phyloP scores from a whole-genome alignment of 768 basidiomycete species.

The Rubroboletus pulcherrimus region DNA sequence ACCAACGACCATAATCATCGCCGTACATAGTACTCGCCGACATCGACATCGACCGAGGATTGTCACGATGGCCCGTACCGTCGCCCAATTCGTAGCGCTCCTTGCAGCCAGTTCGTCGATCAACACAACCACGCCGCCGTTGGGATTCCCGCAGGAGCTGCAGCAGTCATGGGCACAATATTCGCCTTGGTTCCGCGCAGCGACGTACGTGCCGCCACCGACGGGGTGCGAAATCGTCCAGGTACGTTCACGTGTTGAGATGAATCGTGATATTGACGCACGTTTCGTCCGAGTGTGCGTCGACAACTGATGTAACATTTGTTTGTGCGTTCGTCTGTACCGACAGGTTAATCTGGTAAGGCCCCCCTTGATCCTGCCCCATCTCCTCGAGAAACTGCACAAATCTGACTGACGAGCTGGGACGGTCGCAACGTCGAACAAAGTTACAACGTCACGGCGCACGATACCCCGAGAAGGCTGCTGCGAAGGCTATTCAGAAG shows the following conservation, averaged over 20 bases:
- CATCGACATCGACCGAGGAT: background rate
- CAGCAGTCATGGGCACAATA: constrained; percentile 51
- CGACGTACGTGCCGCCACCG: constrained; percentile 42
- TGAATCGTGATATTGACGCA: background rate
- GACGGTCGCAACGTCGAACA: background rate
- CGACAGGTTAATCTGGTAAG: constrained; percentile 18
- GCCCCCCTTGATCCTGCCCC: background rate
- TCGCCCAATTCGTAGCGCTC: background rate
- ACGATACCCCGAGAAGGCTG: constrained; percentile 58
- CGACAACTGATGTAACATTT: background rate
- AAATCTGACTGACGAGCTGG: background rate
- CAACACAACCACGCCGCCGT: constrained; percentile 2
- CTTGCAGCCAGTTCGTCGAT: background rate
- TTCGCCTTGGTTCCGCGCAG: constrained; percentile 51
- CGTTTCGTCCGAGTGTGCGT: background rate
- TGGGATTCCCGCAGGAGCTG: constrained; percentile 10
- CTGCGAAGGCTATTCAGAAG: constrained; percentile 36
- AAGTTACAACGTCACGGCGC: constrained; percentile 79
- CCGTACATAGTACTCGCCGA: too few relatives aligned
- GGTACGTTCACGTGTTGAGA: constrained; percentile 30
- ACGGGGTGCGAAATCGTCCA: constrained; percentile 48
- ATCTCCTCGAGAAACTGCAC: background rate
- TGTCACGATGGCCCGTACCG: background rate
- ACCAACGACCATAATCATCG: background rate
- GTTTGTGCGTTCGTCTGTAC: background rate